Evolutionary conservation across 352 stramenopile genomes (phyloP).

Genomic region (Pythium aquatile): DNA sequence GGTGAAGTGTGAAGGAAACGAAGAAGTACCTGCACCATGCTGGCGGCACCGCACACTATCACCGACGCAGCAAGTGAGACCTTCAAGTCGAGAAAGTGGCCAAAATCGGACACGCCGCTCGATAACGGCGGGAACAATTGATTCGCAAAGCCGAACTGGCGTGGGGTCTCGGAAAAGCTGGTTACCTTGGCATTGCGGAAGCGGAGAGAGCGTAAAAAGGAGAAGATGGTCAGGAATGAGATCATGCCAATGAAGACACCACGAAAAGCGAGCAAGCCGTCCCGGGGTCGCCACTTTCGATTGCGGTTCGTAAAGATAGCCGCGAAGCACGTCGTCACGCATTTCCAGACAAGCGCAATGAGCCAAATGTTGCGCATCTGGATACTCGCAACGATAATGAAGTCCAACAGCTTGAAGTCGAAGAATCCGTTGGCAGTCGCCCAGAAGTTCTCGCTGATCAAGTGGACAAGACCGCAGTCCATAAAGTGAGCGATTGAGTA

Average conservation of each 20-base stretch:
- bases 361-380: slow-evolving; percentile 45
- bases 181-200: slow-evolving; percentile 23
- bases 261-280: slow-evolving; percentile 20
- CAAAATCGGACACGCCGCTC: slow-evolving; percentile 8
- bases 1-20: neutral
- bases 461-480: slow-evolving; percentile 35
- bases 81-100: slow-evolving; percentile 11
- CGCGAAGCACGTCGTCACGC: neutral
- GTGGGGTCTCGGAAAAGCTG: slow-evolving; percentile 4
- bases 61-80: neutral
- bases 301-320: neutral
- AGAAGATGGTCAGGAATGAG: slow-evolving; percentile 14
- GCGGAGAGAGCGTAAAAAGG: neutral
- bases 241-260: slow-evolving; percentile 9
- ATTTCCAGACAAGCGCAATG: slow-evolving; percentile 23
- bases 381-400: slow-evolving; percentile 23
- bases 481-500: slow-evolving; percentile 42
- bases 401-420: slow-evolving; percentile 21
- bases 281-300: neutral
- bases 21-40: neutral
- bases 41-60: neutral
- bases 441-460: neutral
- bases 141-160: neutral
- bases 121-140: neutral
- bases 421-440: slow-evolving; percentile 13